Conservation (phyloP, 352 stramenopile species). For the Phytophthora agathidicida region DNA sequence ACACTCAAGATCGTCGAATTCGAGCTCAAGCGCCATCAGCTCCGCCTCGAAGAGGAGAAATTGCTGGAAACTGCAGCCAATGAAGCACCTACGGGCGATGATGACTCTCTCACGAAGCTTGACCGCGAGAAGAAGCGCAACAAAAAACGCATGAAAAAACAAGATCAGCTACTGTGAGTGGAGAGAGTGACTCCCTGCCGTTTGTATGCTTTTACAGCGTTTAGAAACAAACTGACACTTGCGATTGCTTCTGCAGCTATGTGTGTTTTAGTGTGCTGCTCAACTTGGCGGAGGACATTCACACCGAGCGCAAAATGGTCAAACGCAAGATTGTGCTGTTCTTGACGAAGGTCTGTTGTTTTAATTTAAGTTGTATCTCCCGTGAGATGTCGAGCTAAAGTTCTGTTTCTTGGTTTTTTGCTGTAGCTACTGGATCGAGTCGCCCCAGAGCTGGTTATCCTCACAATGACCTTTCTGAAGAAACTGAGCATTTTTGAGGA, state of each 20-base stretch:
- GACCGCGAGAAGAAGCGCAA: constrained; percentile 86
- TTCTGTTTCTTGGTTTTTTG: constrained; percentile 16
- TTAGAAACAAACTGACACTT: constrained; percentile 13
- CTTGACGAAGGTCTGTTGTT: constrained; percentile 62
- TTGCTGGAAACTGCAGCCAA: constrained; percentile 43
- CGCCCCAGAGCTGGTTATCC: constrained; percentile 88
- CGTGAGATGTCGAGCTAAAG: background rate
- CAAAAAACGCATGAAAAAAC: constrained; percentile 91
- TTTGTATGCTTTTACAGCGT: too few species aligned
- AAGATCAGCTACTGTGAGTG: constrained; percentile 94
- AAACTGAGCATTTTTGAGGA: constrained; percentile 96
- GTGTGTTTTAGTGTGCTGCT: constrained; percentile 94
- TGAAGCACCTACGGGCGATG: constrained; percentile 25
- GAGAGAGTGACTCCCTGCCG: too few species aligned
- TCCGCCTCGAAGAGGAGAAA: constrained; percentile 77
- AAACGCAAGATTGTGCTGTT: constrained; percentile 92
- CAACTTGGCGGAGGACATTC: constrained; percentile 94
- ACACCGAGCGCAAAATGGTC: constrained; percentile 96
- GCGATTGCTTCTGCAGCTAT: constrained; percentile 38
- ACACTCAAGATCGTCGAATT: constrained; percentile 96
- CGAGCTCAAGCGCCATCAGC: constrained; percentile 91
- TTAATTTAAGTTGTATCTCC: background rate
- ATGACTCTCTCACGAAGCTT: constrained; percentile 49
- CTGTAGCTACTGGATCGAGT: constrained; percentile 86
- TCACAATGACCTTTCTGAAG: constrained; percentile 92